Conservation (phyloP, 352 stramenopile genomes). For the Phytophthora rubi region DNA sequence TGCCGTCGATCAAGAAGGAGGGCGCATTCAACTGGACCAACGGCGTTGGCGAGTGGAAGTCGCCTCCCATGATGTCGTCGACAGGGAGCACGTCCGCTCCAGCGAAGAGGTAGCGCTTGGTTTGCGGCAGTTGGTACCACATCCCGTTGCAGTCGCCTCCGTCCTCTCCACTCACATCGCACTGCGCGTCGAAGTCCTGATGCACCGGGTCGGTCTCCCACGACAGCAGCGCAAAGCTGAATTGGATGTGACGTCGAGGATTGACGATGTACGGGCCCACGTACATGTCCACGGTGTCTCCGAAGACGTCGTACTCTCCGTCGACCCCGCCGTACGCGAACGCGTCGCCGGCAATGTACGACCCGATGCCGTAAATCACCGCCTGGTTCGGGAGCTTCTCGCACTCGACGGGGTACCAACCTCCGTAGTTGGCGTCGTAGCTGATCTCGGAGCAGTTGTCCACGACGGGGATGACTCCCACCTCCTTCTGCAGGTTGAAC, state of each 20-base stretch:
- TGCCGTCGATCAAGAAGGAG: slow-evolving; percentile 22
- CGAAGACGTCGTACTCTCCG: slow-evolving; percentile 20
- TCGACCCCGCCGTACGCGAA: slow-evolving; percentile 30
- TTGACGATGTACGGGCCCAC: slow-evolving; percentile 42
- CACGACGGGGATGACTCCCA: slow-evolving; percentile 40
- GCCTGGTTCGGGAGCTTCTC: slow-evolving; percentile 29
- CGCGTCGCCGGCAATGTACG: slow-evolving; percentile 51
- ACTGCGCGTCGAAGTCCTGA: slow-evolving; percentile 42
- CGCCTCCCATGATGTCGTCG: slow-evolving; percentile 24
- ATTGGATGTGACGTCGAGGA: slow-evolving; percentile 44
- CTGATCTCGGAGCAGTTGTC: slow-evolving; percentile 37
- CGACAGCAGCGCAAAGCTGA: slow-evolving; percentile 50
- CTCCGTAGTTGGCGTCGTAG: slow-evolving; percentile 52
- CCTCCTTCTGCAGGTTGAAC: slow-evolving; percentile 45
- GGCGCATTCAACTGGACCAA: slow-evolving; percentile 53
- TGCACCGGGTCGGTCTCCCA: slow-evolving; percentile 44
- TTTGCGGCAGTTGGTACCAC: slow-evolving; percentile 51
- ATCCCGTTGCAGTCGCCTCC: slow-evolving; percentile 40
- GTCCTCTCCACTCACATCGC: slow-evolving; percentile 29
- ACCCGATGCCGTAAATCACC: slow-evolving; percentile 51
- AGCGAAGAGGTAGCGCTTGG: slow-evolving; percentile 50
- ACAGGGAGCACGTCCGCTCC: slow-evolving; percentile 40
- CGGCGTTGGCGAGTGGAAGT: slow-evolving; percentile 49
- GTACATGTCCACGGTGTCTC: slow-evolving; percentile 18
- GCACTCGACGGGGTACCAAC: slow-evolving; percentile 46